These are phyloP conservation scores for Trapa incisa DNA, from an alignment of 345 rosid genomes.

Conservation along the genomic window DNA sequence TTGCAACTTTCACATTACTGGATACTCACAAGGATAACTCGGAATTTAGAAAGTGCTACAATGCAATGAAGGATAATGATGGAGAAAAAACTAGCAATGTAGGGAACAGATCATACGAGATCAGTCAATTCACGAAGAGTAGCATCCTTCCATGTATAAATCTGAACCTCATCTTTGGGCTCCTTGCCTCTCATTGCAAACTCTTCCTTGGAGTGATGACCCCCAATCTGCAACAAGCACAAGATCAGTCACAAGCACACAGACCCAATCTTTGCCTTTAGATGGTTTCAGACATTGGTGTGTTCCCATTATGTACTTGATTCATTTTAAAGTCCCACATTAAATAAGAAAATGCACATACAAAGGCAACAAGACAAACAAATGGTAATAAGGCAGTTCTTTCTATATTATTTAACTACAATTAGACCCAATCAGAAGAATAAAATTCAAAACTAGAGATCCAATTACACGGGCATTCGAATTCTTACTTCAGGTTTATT, in stretches of 20 bases:
- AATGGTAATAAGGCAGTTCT: too few species aligned
- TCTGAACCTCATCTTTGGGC: constrained; percentile 92
- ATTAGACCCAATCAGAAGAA: background rate
- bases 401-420: background rate
- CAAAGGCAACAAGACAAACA: background rate
- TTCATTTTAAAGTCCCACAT: too few species aligned
- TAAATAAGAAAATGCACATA: too few species aligned
- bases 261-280: too few species aligned
- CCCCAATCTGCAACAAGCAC: constrained; percentile 38
- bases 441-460: background rate
- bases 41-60: background rate
- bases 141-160: constrained; percentile 97
- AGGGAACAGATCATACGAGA: constrained; percentile 34
- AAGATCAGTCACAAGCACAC: background rate
- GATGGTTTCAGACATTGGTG: too few species aligned
- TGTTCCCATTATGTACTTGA: background rate
- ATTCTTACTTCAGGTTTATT: too few species aligned
- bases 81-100: background rate
- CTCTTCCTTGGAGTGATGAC: constrained; percentile 71
- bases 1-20: background rate
- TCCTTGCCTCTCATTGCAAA: constrained; percentile 96
- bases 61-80: too few species aligned
- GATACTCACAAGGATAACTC: background rate
- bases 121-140: constrained; percentile 80
- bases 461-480: too few species aligned